phyloP scores from a whole-genome alignment of 2,329 filamentous ascomycete species.

The Elsinoe perseae region DNA sequence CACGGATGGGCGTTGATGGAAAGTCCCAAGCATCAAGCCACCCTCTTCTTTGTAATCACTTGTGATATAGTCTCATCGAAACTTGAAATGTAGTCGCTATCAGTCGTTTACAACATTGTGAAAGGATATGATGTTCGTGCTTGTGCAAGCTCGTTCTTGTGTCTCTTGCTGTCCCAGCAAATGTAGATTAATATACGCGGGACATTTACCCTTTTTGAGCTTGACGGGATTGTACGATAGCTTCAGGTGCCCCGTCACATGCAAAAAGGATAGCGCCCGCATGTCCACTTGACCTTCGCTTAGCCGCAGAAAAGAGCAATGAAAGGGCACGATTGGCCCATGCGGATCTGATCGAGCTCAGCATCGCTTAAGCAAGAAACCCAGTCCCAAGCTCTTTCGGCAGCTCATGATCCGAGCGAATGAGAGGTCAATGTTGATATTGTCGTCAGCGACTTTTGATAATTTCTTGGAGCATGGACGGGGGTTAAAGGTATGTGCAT shows the following conservation, averaged over 20 bases:
- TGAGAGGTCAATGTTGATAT: constrained; percentile 1
- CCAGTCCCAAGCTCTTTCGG: not conserved
- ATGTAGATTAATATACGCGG: not conserved
- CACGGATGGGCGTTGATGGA: not conserved
- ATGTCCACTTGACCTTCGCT: not conserved
- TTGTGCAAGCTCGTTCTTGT: too few relatives aligned
- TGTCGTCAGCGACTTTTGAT: constrained; percentile 13
- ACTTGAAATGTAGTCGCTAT: not conserved
- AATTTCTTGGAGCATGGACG: not conserved
- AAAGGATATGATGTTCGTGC: not conserved
- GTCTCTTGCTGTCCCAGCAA: too few relatives aligned
- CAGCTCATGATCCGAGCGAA: constrained; percentile 9
- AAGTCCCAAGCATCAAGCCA: not conserved
- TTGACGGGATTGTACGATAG: not conserved
- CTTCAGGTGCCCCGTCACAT: not conserved
- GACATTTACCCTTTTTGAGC: not conserved
- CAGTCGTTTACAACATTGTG: not conserved
- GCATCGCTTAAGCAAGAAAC: constrained; percentile 9
- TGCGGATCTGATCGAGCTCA: constrained; percentile 1
- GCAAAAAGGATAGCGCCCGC: not conserved
- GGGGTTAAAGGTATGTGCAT: not conserved
- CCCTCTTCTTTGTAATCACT: constrained; percentile 12
- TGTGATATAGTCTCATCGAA: constrained; percentile 4
- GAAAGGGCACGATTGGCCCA: not conserved
- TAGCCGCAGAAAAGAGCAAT: not conserved